phyloP scores from a whole-genome alignment of 495 filamentous ascomycete species.

The Podospora pseudocomata region DNA sequence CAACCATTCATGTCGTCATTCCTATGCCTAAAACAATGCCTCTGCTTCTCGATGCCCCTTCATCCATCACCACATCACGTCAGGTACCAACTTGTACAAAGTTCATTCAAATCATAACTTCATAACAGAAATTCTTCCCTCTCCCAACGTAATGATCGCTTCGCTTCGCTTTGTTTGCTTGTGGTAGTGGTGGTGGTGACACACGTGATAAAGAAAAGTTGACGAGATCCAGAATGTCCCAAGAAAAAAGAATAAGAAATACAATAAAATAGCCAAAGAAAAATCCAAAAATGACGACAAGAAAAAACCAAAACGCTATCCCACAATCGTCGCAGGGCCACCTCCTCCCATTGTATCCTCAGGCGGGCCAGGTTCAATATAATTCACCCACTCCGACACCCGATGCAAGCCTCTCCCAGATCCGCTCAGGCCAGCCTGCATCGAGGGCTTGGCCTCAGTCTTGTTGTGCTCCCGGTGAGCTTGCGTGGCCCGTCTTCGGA shows the following conservation, averaged over 20 bases:
- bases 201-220: background rate
- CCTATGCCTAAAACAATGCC: background rate
- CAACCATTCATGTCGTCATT: background rate
- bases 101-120: background rate
- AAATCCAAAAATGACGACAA: background rate
- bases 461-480: conserved; percentile 27
- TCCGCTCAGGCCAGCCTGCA: conserved; percentile 45
- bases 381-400: conserved; percentile 46
- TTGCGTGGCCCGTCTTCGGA: conserved; percentile 27
- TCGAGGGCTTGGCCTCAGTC: conserved; percentile 35
- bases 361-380: conserved; percentile 40
- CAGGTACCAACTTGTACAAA: background rate
- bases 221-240: too few species aligned
- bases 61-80: too few species aligned
- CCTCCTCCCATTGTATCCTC: conserved; percentile 13
- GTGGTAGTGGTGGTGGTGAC: background rate
- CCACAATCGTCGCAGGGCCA: background rate
- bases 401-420: conserved; percentile 44
- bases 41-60: background rate
- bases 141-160: background rate
- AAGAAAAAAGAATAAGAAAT: background rate
- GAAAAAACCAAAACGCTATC: background rate
- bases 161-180: background rate
- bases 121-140: background rate
- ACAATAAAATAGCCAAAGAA: background rate